Evolutionary conservation across 2,329 filamentous ascomycete species (phyloP).

Genomic region (Cercospora sesami): DNA sequence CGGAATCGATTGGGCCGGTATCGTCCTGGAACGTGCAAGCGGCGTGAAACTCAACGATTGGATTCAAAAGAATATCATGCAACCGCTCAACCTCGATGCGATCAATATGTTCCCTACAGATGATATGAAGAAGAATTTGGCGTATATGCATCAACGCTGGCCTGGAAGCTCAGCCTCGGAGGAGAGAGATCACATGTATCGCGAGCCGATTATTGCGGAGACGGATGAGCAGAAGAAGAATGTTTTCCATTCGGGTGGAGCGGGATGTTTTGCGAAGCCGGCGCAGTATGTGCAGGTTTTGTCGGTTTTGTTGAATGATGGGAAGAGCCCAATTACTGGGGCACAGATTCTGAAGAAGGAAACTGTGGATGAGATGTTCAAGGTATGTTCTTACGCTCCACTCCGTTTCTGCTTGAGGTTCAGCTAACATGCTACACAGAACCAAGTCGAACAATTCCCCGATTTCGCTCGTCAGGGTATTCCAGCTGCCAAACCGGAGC

Average conservation of each 20-base stretch:
- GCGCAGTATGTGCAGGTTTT: slow-evolving; percentile 65
- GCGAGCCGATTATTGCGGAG: slow-evolving; percentile 49
- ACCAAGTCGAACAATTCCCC: slow-evolving; percentile 42
- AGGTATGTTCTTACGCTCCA: background rate
- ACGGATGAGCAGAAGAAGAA: slow-evolving; percentile 46
- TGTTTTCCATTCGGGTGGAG: slow-evolving; percentile 62
- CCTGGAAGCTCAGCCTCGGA: slow-evolving; percentile 37
- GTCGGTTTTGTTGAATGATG: slow-evolving; percentile 63
- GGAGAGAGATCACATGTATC: slow-evolving; percentile 54
- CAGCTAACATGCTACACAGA: background rate
- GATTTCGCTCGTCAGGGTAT: slow-evolving; percentile 41
- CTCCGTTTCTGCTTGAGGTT: background rate
- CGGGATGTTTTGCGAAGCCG: slow-evolving; percentile 60
- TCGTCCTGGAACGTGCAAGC: slow-evolving; percentile 49
- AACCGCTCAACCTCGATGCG: slow-evolving; percentile 50
- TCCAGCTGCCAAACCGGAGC: slow-evolving; percentile 38
- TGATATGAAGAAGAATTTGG: slow-evolving; percentile 57
- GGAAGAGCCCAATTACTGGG: slow-evolving; percentile 59
- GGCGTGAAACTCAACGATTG: slow-evolving; percentile 48
- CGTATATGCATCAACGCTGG: slow-evolving; percentile 57
- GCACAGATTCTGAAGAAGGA: slow-evolving; percentile 55
- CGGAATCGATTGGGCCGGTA: slow-evolving; percentile 53
- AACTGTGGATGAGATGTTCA: slow-evolving; percentile 64
- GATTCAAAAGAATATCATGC: slow-evolving; percentile 50
- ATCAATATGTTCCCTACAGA: slow-evolving; percentile 59